Percentiles rank a stretch among this genome's conserved stretches.
These are phyloP conservation scores for Thalassiosira delicatula DNA, from an alignment of 352 stramenopile genomes.

Conservation along the genomic window DNA sequence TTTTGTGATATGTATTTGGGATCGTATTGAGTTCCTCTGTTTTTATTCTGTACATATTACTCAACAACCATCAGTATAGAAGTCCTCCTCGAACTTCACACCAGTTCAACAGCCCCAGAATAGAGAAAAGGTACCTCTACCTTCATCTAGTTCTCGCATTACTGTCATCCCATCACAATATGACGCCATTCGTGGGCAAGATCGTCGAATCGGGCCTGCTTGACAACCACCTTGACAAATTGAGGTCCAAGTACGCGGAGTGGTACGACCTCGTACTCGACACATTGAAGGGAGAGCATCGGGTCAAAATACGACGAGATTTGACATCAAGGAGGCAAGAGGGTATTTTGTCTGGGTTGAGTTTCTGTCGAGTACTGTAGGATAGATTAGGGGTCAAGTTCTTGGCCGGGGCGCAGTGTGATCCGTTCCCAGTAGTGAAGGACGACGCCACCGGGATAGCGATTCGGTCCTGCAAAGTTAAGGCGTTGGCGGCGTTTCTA, in stretches of 20 bases:
- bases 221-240: constrained; percentile 61
- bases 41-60: too few species aligned
- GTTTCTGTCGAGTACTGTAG: constrained; percentile 49
- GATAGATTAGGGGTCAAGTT: constrained; percentile 62
- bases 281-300: constrained; percentile 51
- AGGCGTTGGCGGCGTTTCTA: constrained; percentile 47
- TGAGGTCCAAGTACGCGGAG: constrained; percentile 58
- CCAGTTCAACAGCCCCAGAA: too few species aligned
- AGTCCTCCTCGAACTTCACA: too few species aligned
- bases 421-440: constrained; percentile 43
- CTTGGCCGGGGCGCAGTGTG: constrained; percentile 57
- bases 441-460: constrained; percentile 22
- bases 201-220: constrained; percentile 52
- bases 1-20: too few species aligned
- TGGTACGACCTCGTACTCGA: constrained; percentile 55
- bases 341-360: constrained; percentile 72
- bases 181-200: too few species aligned
- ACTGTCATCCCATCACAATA: too few species aligned
- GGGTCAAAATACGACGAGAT: constrained; percentile 39
- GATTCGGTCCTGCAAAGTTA: constrained; percentile 59
- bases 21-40: too few species aligned
- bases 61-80: too few species aligned
- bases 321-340: constrained; percentile 34
- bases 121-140: too few species aligned
- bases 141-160: too few species aligned